Percentiles rank a stretch among this genome's conserved stretches.
Evolutionary conservation across 164 flowering plant genomes (phyloP).

Genomic region (grape (Vitis vinifera)): ASM3070453v1 NC_081816.1:7562501-7563000

Average conservation of each 20-base stretch:
- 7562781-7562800: background rate
- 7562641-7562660: slow-evolving; percentile 28
- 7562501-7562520: slow-evolving; percentile 40
- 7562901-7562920: too few relatives aligned
- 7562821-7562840: too few relatives aligned
- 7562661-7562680: slow-evolving; percentile 5
- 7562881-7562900: too few relatives aligned
- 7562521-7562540: slow-evolving; percentile 22
- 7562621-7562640: slow-evolving; percentile 12
- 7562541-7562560: background rate
- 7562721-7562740: slow-evolving; percentile 69
- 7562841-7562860: too few relatives aligned
- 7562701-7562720: slow-evolving; percentile 56
- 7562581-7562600: slow-evolving; percentile 13
- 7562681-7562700: slow-evolving; percentile 30
- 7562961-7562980: background rate
- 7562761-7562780: slow-evolving; percentile 1
- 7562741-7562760: slow-evolving; percentile 64
- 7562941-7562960: background rate
- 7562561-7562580: slow-evolving; percentile 10
- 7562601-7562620: background rate
- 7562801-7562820: background rate
- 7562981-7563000: background rate
- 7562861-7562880: too few relatives aligned
- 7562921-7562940: background rate